Evolutionary conservation across 331 rosid species (phyloP), one percentile per base, ranked within the genome.

Genomic region (Quercus phellos): DNA sequence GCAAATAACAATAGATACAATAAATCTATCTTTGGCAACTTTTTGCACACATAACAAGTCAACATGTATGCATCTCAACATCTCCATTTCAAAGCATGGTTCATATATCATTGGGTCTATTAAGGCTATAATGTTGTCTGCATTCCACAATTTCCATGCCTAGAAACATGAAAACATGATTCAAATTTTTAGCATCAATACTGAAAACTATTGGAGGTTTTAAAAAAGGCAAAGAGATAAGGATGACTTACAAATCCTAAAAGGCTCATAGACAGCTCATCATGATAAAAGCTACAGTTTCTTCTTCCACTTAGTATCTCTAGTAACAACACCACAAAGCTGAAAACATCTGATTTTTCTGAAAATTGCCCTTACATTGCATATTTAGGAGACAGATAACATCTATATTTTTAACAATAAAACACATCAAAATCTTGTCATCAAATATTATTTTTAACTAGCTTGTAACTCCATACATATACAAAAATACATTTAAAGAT

Each of bases 121-220:
- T 24, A 77, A 22, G 0, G 69, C 13, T 18, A 5, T 10, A 51
- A 83, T 77, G 26, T 70, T 42, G 29, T 66, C 72, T 21, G 80
- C 85, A n/a, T 81, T 81, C 88, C 88, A 81, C 30, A 81, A 1
- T 72, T 78, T 69, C 84, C 87, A 77, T 55, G 81, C 85, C 83
- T 79, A 0, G 14, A 53, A 64, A n/a, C 12, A 22, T 14, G 11
- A 43, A 5, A 74, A 53, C 7, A 68, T 0, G 22, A 26, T 60
- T 26, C 2, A 27, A 60, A 26, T 60, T 26, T 4, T 5, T 14
- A 9, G 51, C 13, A 1, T 21, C 2, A 56, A 1, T n/a, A 5
- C 1, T 21, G 9, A n/a, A 6, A 56, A 2, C 9, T 19, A 55
- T 2, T 24, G 2, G n/a, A 59, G 13, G 10, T 58, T 55, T n/a